These are phyloP conservation scores for Wickerhamiella kurtzmanii DNA, from an alignment of 805 yeast genomes.

Conservation along the genomic window DNA sequence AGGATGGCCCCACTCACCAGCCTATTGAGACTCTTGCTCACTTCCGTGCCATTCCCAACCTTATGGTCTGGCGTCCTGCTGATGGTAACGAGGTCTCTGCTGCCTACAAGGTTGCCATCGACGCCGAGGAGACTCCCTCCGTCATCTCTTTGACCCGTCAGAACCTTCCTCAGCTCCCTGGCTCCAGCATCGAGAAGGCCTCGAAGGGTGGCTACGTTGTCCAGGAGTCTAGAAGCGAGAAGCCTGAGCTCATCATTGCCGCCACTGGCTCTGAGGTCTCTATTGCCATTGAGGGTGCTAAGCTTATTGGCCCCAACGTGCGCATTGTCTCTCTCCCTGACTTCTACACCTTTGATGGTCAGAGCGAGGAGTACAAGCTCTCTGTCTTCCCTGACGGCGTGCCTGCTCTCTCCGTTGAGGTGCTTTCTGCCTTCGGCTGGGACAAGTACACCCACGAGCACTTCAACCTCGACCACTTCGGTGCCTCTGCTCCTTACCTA, in stretches of 20 bases:
- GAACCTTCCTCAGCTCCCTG: conserved; percentile 79
- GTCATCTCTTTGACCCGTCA: conserved; percentile 67
- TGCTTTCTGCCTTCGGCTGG: conserved; percentile 86
- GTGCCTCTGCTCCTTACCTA: conserved; percentile 85
- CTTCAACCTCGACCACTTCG: conserved; percentile 89
- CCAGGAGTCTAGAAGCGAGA: conserved; percentile 34
- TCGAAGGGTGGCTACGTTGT: conserved; percentile 87
- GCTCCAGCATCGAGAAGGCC: conserved; percentile 85
- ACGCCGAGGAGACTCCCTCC: conserved; percentile 48
- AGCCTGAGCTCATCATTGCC: conserved; percentile 59
- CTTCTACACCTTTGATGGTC: conserved; percentile 77
- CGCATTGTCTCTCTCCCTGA: conserved; percentile 88
- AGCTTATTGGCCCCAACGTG: conserved; percentile 63
- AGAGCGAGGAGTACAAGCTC: conserved; percentile 64
- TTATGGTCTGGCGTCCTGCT: conserved; percentile 39
- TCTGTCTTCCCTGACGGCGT: conserved; percentile 88
- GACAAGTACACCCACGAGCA: conserved; percentile 89
- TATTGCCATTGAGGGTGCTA: conserved; percentile 69
- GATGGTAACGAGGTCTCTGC: conserved; percentile 42
- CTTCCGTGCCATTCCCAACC: conserved; percentile 39
- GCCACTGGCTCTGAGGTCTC: conserved; percentile 93
- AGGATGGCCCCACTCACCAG: conserved; percentile 48
- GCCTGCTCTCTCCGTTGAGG: conserved; percentile 90
- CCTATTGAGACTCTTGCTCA: conserved; percentile 41
- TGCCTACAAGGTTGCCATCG: conserved; percentile 45